A percentile compares a stretch with the other conserved stretches of the same genome.
Conservation (phyloP, 352 stramenopile genomes). For the Peronospora belbahrii region DNA sequence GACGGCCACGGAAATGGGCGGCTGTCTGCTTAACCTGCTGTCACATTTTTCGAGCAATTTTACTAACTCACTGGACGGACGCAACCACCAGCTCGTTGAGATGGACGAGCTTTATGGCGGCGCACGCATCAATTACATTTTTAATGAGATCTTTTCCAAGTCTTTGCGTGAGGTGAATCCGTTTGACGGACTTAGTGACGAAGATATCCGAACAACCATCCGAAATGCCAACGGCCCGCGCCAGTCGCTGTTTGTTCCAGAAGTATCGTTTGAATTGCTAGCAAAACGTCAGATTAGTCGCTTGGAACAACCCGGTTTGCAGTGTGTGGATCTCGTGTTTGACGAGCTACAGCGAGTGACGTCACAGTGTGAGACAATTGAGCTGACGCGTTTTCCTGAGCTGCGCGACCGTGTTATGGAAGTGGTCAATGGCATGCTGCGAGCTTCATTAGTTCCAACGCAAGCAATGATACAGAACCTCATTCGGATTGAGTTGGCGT, state of each 20-base stretch:
- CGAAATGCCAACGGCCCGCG: slow-evolving; percentile 96
- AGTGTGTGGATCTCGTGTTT: slow-evolving; percentile 98
- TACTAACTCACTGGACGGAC: slow-evolving; percentile 85
- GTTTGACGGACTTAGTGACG: slow-evolving; percentile 95
- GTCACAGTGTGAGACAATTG: slow-evolving; percentile 91
- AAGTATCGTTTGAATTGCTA: slow-evolving; percentile 98
- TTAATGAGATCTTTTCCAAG: slow-evolving; percentile 94
- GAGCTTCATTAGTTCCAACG: slow-evolving; percentile 67
- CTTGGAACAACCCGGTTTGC: slow-evolving; percentile 91
- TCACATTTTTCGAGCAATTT: slow-evolving; percentile 89
- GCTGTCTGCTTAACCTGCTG: slow-evolving; percentile 91
- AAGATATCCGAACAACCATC: slow-evolving; percentile 99
- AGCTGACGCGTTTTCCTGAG: slow-evolving; percentile 92
- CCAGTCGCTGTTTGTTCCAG: slow-evolving; percentile 96
- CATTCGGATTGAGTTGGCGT: slow-evolving; percentile 97
- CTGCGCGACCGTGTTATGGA: slow-evolving; percentile 94
- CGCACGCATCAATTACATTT: slow-evolving; percentile 97
- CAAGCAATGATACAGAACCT: slow-evolving; percentile 96
- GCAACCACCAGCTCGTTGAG: slow-evolving; percentile 75
- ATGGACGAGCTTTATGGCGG: slow-evolving; percentile 94
- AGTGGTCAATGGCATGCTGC: slow-evolving; percentile 87
- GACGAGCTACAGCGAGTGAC: slow-evolving; percentile 96
- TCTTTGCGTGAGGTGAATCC: slow-evolving; percentile 89
- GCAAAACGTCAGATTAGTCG: slow-evolving; percentile 95
- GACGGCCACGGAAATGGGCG: slow-evolving; percentile 86